phyloP scores from a whole-genome alignment of 176 grass and related monocot genomes.

The Carex kokanica region DNA sequence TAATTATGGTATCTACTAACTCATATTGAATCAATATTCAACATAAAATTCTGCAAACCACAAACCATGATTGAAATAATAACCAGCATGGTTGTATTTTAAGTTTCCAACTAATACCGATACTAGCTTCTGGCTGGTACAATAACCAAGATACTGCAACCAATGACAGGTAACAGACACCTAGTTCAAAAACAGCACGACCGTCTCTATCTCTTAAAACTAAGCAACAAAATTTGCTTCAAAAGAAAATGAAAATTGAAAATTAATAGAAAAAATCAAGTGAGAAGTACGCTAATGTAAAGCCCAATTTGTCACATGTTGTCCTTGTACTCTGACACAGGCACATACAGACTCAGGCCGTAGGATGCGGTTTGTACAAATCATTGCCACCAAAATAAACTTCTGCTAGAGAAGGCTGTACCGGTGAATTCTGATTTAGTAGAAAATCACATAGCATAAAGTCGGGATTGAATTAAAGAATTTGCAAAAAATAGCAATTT shows the following conservation, averaged over 20 bases:
- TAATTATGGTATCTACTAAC: too few relatives aligned
- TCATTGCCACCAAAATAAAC: conserved; percentile 25
- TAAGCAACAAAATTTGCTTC: background rate
- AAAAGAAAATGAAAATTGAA: background rate
- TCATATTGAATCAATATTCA: too few relatives aligned
- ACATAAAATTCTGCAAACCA: background rate
- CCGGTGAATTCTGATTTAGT: conserved; percentile 15
- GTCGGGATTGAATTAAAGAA: background rate
- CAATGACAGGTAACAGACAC: too few relatives aligned
- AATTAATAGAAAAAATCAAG: background rate
- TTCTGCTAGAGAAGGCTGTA: conserved; percentile 11
- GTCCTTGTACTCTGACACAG: conserved; percentile 15
- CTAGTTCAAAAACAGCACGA: too few relatives aligned
- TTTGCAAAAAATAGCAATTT: too few relatives aligned
- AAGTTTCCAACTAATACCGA: too few relatives aligned
- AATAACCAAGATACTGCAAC: background rate
- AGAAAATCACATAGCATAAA: background rate
- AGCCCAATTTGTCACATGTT: conserved; percentile 8
- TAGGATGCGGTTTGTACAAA: background rate
- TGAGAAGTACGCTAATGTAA: background rate
- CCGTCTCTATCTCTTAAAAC: background rate
- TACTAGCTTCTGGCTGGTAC: background rate
- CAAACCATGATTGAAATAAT: too few relatives aligned
- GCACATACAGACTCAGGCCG: background rate
- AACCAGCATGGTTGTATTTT: too few relatives aligned